Base-by-base conservation (phyloP, 2,329 filamentous ascomycete genomes). In the Passalora sequoiae region DNA sequence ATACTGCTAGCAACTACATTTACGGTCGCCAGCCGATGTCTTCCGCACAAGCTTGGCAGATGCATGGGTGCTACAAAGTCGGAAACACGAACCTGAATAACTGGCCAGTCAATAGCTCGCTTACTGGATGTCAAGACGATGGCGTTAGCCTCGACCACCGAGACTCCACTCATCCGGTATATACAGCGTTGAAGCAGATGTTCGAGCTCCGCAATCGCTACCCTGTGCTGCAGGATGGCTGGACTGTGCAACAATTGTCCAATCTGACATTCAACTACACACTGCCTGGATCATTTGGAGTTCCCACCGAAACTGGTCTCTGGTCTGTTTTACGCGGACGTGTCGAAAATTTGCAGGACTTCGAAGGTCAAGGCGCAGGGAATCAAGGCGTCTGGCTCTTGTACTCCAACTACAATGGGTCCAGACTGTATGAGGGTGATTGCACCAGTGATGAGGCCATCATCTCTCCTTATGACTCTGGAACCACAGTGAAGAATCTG, bases 11-110 rank as follows among this genome's bases (percentile, higher is more conserved):
- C 44, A 82, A 83, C 55, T 84, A 83, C 56, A 71, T 84, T 30
- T 84, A 78, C 57, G 80, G 80, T 15, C 74, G 80, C 53, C 76
- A 79, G 57, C 66, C 80, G 2, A 81, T 84, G 73, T 74, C 75
- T 6, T 71, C 77, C 2, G 69, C 77, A 2, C 73, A 73, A 2
- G 80, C 79, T 2, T 84, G 80, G 80, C 76, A 80, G 53, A 69
- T 72, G 25, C 80, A 84, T 53, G 80, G 80, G 4, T 84, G 80
- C 58, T 83, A 82, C 62, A 65, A 66, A 10, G 67, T 81, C 3
- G 68, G 70, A 13, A 74, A 74, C 24, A 70, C 70, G 2, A 76
- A 81, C 47, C 79, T 81, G 54, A 74, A 71, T 52, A 56, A 78
- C 4, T 77, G 77, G 66, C 79, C 78, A 0, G 63, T 80, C 27